phyloP scores from a whole-genome alignment of 164 flowering plant genomes.

The Vitis labrusca region DNA sequence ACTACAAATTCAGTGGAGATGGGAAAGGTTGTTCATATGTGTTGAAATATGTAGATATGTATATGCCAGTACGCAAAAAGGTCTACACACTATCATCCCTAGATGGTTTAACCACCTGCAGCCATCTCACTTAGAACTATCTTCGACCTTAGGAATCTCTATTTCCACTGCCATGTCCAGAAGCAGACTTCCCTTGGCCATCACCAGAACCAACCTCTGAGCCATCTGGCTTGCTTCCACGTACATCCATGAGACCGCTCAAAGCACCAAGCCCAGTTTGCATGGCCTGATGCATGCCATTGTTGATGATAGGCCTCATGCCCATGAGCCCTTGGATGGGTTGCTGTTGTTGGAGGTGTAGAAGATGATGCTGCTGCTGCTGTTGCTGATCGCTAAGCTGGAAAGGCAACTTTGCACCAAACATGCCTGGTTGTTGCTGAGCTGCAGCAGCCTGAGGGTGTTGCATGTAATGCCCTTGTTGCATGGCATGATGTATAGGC shows the following conservation, averaged over 20 bases:
- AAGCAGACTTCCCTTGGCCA: slow-evolving; percentile 15
- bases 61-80: neutral
- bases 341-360: slow-evolving; percentile 18
- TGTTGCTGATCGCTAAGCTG: slow-evolving; percentile 34
- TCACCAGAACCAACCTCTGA: slow-evolving; percentile 17
- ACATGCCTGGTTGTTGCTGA: slow-evolving; percentile 17
- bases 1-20: neutral
- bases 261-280: slow-evolving; percentile 15
- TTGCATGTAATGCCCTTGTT: slow-evolving; percentile 30
- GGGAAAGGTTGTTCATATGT: neutral
- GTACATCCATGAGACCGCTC: slow-evolving; percentile 12
- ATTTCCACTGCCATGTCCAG: slow-evolving; percentile 12
- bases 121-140: neutral
- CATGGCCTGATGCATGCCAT: slow-evolving; percentile 15
- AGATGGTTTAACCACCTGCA: too few species aligned
- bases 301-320: slow-evolving; percentile 19
- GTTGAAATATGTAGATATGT: neutral
- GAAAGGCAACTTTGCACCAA: slow-evolving; percentile 10
- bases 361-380: slow-evolving; percentile 18
- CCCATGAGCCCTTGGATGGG: slow-evolving; percentile 20
- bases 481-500: slow-evolving; percentile 14
- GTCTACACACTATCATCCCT: neutral
- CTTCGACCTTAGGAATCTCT: neutral
- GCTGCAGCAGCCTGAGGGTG: slow-evolving; percentile 18
- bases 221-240: slow-evolving; percentile 22